These are phyloP conservation scores for Karstenula rhodostoma DNA, from an alignment of 2,329 filamentous ascomycete species.

Conservation along the genomic window DNA sequence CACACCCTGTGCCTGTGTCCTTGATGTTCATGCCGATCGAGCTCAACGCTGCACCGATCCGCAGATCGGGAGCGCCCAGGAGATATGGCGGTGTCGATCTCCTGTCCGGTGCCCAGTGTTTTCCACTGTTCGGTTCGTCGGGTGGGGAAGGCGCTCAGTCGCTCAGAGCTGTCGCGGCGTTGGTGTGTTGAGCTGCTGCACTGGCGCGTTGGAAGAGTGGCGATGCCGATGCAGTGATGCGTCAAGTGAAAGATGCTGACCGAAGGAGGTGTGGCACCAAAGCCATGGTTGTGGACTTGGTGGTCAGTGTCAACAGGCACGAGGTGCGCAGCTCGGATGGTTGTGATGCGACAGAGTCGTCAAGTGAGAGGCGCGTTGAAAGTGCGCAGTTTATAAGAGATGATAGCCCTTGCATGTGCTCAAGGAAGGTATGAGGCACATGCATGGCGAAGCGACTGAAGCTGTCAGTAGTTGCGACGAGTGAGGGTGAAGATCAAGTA, in stretches of 20 bases:
- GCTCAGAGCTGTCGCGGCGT: background rate
- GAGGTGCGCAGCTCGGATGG: background rate
- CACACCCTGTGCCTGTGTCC: constrained; percentile 19
- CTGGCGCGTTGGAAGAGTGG: background rate
- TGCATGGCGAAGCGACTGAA: background rate
- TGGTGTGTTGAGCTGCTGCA: background rate
- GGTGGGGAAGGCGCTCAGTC: background rate
- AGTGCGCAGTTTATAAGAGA: background rate
- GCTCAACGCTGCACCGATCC: constrained; percentile 16
- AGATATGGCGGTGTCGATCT: constrained; percentile 14
- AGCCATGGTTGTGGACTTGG: background rate
- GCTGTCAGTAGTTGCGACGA: background rate
- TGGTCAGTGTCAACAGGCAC: background rate
- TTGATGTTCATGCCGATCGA: constrained; percentile 17
- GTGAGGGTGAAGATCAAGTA: constrained; percentile 11
- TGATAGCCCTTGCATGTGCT: background rate
- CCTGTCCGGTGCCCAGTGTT: constrained; percentile 21
- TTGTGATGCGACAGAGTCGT: background rate
- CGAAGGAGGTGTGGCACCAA: background rate
- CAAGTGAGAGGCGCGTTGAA: background rate
- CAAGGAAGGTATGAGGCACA: background rate
- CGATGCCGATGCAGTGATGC: background rate
- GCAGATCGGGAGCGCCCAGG: constrained; percentile 19
- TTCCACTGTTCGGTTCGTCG: constrained; percentile 14
- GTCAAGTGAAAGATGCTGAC: background rate